These are phyloP conservation scores for Aureobasidium sp. DNA, from an alignment of 2,329 filamentous ascomycete genomes.

Conservation along the genomic window DNA sequence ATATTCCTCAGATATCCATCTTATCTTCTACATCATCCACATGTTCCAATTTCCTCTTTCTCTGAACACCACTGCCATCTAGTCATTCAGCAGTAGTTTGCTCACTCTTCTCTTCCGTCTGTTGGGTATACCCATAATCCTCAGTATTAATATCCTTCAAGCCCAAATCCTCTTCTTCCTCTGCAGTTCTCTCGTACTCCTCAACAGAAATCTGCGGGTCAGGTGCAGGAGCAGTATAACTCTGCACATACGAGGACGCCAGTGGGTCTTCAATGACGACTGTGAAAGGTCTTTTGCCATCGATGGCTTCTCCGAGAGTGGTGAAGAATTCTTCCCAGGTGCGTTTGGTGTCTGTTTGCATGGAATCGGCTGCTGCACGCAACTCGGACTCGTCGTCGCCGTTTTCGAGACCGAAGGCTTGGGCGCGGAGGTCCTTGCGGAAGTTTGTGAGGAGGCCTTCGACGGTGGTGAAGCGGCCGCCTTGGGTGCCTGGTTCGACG, in stretches of 20 bases:
- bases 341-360: constrained; percentile 54
- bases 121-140: constrained; percentile 46
- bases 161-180: constrained; percentile 91
- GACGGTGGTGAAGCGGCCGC: constrained; percentile 92
- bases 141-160: constrained; percentile 89
- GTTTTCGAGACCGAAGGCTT: constrained; percentile 73
- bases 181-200: constrained; percentile 77
- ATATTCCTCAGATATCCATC: background rate
- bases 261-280: constrained; percentile 80
- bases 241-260: constrained; percentile 89
- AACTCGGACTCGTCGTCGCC: constrained; percentile 31
- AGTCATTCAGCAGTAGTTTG: constrained; percentile 1
- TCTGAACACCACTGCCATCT: background rate
- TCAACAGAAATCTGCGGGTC: constrained; percentile 76
- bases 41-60: constrained; percentile 8
- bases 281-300: constrained; percentile 70
- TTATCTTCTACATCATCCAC: constrained; percentile 9
- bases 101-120: background rate
- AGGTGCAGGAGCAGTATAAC: constrained; percentile 66
- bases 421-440: constrained; percentile 74
- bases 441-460: constrained; percentile 91
- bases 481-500: constrained; percentile 88
- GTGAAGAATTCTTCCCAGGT: constrained; percentile 79
- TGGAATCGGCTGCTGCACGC: constrained; percentile 65
- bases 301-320: constrained; percentile 67